Evolutionary conservation across 1,284 basidiomycete species (phyloP).

Genomic region (Ustilago curta): DNA sequence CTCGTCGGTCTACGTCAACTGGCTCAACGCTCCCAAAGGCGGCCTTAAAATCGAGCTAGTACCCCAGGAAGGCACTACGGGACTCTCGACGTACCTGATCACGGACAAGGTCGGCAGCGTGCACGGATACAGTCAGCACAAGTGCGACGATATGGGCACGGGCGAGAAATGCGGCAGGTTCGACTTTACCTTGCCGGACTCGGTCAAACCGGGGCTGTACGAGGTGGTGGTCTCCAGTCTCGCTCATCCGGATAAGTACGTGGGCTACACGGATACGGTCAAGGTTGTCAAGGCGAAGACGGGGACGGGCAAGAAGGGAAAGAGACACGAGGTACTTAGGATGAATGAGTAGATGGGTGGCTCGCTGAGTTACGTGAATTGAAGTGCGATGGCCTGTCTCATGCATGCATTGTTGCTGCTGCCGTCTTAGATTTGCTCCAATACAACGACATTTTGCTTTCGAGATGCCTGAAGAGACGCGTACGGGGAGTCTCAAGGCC

Average conservation of each 20-base stretch:
- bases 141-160: constrained; percentile 32
- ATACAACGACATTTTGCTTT: too few species aligned
- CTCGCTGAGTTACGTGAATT: too few species aligned
- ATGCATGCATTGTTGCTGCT: too few species aligned
- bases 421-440: too few species aligned
- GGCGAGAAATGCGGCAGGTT: constrained; percentile 39
- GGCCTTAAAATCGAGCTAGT: constrained; percentile 37
- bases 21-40: constrained; percentile 44
- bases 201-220: constrained; percentile 36
- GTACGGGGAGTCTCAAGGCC: too few species aligned
- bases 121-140: constrained; percentile 18
- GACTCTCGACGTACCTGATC: constrained; percentile 36
- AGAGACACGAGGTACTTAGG: constrained; percentile 19
- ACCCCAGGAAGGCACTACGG: constrained; percentile 39
- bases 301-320: constrained; percentile 5
- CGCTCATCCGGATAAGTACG: constrained; percentile 10
- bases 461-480: too few species aligned
- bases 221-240: constrained; percentile 32
- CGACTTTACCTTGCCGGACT: constrained; percentile 28
- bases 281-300: constrained; percentile 15
- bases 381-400: neutral
- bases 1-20: constrained; percentile 35
- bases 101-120: constrained; percentile 33
- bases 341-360: neutral
- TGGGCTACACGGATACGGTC: constrained; percentile 52